These are phyloP conservation scores for Bondarzewia mesenterica DNA, from an alignment of 1,284 basidiomycete genomes.

Conservation along the genomic window DNA sequence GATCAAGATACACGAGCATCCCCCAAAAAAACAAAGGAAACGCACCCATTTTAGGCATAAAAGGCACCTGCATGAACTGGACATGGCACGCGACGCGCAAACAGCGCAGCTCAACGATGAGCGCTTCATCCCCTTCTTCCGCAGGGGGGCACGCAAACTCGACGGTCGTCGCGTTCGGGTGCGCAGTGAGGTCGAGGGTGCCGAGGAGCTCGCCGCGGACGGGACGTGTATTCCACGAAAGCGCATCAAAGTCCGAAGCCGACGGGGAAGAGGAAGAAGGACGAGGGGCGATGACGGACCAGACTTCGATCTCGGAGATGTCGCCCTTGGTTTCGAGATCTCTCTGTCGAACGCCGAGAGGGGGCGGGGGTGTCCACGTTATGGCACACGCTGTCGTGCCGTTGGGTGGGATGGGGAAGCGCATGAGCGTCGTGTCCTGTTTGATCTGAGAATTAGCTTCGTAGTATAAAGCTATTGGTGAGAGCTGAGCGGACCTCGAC, in stretches of 20 bases:
- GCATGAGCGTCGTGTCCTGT: not conserved
- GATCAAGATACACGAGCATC: not conserved
- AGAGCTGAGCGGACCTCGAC: not conserved
- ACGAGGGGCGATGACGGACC: not conserved
- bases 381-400: not conserved
- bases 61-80: not conserved
- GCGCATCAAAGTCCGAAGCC: not conserved
- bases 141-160: slow-evolving; percentile 1
- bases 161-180: not conserved
- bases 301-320: not conserved
- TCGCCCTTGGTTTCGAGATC: not conserved
- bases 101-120: not conserved
- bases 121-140: not conserved
- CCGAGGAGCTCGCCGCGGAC: not conserved
- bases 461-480: not conserved
- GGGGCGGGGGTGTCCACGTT: not conserved
- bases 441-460: not conserved
- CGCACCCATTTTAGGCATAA: not conserved
- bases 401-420: not conserved
- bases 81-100: not conserved
- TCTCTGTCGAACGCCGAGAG: not conserved
- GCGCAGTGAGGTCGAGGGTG: not conserved
- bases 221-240: not conserved
- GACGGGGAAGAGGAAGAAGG: not conserved
- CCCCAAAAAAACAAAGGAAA: not conserved